Evolutionary conservation across 2,329 filamentous ascomycete genomes (phyloP).

Genomic region (Sporothrix schenckii): DNA sequence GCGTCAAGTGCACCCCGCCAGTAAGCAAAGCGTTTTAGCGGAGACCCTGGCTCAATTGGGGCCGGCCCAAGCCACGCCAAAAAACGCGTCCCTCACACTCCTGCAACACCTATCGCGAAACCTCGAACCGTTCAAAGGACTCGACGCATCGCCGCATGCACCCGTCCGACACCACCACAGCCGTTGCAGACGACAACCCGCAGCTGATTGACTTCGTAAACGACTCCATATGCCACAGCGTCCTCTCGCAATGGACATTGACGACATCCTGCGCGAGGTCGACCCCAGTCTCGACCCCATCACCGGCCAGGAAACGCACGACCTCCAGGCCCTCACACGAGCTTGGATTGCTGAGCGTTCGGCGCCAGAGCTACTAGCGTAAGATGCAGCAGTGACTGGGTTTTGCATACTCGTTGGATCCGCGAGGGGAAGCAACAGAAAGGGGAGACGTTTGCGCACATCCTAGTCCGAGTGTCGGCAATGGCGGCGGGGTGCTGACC

Average conservation of each 20-base stretch:
- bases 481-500: conserved; percentile 6
- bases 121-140: background rate
- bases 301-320: conserved; percentile 62
- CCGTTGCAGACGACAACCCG: background rate
- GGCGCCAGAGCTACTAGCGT: conserved; percentile 85
- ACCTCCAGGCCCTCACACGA: conserved; percentile 86
- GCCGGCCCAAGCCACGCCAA: background rate
- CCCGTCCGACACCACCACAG: background rate
- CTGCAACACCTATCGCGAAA: background rate
- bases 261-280: conserved; percentile 76
- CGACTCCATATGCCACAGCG: background rate
- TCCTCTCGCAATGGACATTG: conserved; percentile 66
- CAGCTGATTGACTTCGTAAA: background rate
- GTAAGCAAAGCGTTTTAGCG: background rate
- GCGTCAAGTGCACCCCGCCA: conserved; percentile 14
- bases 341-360: conserved; percentile 92
- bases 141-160: background rate
- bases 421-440: background rate
- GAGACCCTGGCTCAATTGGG: background rate
- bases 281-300: conserved; percentile 61
- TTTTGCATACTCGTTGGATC: no score
- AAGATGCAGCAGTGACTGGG: conserved; percentile 42
- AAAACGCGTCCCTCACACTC: background rate
- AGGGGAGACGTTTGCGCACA: background rate
- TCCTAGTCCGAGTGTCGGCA: background rate